Evolutionary conservation across 768 basidiomycete genomes (phyloP), one percentile per base, ranked within the genome.

Genomic region (Rhizopogon vinicolor): DNA sequence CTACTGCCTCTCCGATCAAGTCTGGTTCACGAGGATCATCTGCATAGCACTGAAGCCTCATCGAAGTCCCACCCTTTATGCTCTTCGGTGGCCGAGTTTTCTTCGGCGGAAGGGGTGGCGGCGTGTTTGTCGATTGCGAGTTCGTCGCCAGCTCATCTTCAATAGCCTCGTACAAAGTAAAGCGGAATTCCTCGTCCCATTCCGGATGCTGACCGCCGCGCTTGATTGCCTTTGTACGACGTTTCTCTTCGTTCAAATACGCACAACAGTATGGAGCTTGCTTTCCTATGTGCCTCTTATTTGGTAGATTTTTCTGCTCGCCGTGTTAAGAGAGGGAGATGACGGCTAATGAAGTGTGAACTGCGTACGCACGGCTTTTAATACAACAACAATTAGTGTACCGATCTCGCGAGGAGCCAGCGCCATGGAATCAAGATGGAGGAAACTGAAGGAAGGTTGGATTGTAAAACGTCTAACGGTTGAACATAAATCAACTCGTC

Each of bases 161-260:
- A 33, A 75, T 72, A 60, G 93, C 92, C 66, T 98, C 95, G 60
- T 78, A 82, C 44, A 99, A 76, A 25, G 87, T 86, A 72, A 98
- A 98, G 42, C 97, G 87, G 65, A 98, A 78, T 73, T 99, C 97
- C 64, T 97, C 94, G 67, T 99, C 97, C 95, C 97, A 99, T 73
- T 93, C 93, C 5, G 97, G 97, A 70, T 97, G 94, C 69, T 99
- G 97, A 16, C 97, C 97, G 49, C 97, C 97, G 31, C 93, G 87
- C 68, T 91, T 95, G 69, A 98, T 88, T n/a, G 93, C 85, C 69
- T 89, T 92, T 5, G 96, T 98, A 51, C 91, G 81, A 56, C 86
- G 83, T 65, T 86, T 94, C 70, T 94, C 87, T 49, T 85, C 85
- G 65, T 91, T 88, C 51, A 94, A 75, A 3, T 78, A 75, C 25